Evolutionary conservation across 2,329 filamentous ascomycete species (phyloP).

Genomic region (Colletotrichum spinosum): DNA sequence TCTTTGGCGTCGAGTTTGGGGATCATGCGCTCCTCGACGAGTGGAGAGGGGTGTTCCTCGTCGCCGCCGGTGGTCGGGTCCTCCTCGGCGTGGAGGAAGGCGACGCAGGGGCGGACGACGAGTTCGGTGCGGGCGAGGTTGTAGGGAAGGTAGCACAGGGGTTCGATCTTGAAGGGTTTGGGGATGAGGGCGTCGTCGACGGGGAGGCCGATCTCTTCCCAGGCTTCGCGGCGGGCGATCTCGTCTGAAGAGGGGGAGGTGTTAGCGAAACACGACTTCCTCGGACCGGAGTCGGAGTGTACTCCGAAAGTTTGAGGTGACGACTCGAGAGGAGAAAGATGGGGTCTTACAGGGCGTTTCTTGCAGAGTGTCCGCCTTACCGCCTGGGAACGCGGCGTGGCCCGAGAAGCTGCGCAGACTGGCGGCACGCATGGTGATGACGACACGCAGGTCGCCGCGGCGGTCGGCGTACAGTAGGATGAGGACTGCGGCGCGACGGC

Average conservation of each 20-base stretch:
- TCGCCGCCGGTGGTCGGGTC: slow-evolving; percentile 39
- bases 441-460: slow-evolving; percentile 79
- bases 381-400: slow-evolving; percentile 88
- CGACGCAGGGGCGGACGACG: slow-evolving; percentile 80
- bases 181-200: slow-evolving; percentile 76
- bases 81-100: slow-evolving; percentile 77
- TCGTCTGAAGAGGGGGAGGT: slow-evolving; percentile 63
- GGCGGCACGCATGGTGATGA: slow-evolving; percentile 75
- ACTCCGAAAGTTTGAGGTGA: no score
- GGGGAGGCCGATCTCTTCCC: slow-evolving; percentile 92
- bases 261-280: no score
- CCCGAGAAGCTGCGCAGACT: slow-evolving; percentile 78
- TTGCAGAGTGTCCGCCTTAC: slow-evolving; percentile 70
- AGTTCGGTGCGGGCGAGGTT: slow-evolving; percentile 80
- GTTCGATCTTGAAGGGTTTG: slow-evolving; percentile 83
- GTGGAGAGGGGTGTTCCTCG: slow-evolving; percentile 43
- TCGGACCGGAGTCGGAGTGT: no score
- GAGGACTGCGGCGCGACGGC: slow-evolving; percentile 85
- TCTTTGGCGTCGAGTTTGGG: slow-evolving; percentile 88
- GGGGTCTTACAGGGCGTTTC: slow-evolving; percentile 70
- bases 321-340: not conserved
- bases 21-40: slow-evolving; percentile 77
- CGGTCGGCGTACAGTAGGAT: slow-evolving; percentile 89
- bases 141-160: slow-evolving; percentile 85
- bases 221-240: slow-evolving; percentile 89